Base-by-base conservation (phyloP, 2,329 filamentous ascomycete genomes). In the Niveomyces coronatus region DNA sequence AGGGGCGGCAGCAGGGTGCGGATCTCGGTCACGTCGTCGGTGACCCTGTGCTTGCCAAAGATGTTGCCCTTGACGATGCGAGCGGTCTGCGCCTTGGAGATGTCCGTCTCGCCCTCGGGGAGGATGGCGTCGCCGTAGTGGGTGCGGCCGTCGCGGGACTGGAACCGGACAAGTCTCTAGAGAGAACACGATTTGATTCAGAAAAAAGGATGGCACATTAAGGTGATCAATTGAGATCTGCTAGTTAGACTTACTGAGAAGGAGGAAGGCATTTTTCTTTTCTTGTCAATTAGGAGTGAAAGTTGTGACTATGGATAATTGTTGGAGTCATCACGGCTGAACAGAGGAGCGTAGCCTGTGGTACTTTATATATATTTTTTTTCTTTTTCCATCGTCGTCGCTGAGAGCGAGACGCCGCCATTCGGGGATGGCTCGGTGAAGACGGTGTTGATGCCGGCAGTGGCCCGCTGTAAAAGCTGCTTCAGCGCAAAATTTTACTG, bases 71-170 rank as follows among this genome's bases (percentile, higher is more conserved):
- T 62, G 46, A 85, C 74, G 33, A 85, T 64, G 35, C 62, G 71
- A 16, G 81, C 81, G 48, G 71, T 67, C 35, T 64, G 73, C 2
- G 71, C 68, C 58, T 76, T 70, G 43, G 71, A 62, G 45, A 84
- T 68, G 50, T 85, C 76, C 34, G 56, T 72, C 27, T 70, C 61
- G 15, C 76, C 77, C 1, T 58, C 37, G 4, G 79, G 76, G 15
- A 85, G 69, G 40, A 86, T 74, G 43, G 82, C 81, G 60, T 87
- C 80, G 48, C 82, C 83, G 46, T 85, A 84, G 58, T 84, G 82
- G 24, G 73, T 70, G 40, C 67, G 67, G 54, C 81, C 81, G 51
- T 86, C 78, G 49, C 71, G 75, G 49, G 80, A 76, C 8, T 85
- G 70, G 61, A 86, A 87, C 37, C 82, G 78, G 47, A 87, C 65